Evolutionary conservation across 2,329 filamentous ascomycete genomes (phyloP).

Genomic region (Ceratocystis cacaofunesta): DNA sequence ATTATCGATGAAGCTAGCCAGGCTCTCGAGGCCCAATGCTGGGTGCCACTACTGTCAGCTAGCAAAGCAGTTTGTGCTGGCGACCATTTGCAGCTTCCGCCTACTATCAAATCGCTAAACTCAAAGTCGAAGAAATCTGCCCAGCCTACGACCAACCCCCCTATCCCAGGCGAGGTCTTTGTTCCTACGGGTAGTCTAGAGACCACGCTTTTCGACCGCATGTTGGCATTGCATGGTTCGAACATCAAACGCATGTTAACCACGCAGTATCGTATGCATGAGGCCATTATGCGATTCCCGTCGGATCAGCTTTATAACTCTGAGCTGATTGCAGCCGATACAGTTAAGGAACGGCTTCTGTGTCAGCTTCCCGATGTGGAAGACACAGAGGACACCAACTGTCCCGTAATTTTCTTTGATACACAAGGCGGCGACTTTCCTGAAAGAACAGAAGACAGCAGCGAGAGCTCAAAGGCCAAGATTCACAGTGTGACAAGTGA

Average conservation of each 20-base stretch:
- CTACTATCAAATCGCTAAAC: constrained; percentile 75
- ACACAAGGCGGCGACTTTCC: constrained; percentile 89
- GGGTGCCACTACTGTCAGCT: constrained; percentile 73
- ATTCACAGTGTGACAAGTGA: constrained; percentile 32
- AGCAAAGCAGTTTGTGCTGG: constrained; percentile 81
- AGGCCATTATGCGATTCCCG: constrained; percentile 87
- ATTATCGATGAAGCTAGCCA: constrained; percentile 95
- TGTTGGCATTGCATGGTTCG: constrained; percentile 66
- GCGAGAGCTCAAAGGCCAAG: constrained; percentile 34
- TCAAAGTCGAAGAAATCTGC: constrained; percentile 25
- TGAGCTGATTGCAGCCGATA: constrained; percentile 64
- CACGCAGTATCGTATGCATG: constrained; percentile 96
- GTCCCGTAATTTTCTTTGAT: constrained; percentile 86
- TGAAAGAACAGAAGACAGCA: constrained; percentile 65
- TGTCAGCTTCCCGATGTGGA: constrained; percentile 45
- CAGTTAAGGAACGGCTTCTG: constrained; percentile 60
- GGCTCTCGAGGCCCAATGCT: constrained; percentile 90
- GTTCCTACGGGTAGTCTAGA: constrained; percentile 41
- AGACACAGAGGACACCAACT: constrained; percentile 70
- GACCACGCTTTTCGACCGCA: constrained; percentile 81
- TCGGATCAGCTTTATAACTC: constrained; percentile 77
- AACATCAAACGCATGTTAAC: constrained; percentile 88
- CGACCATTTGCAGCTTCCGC: constrained; percentile 85
- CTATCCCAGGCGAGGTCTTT: constrained; percentile 7
- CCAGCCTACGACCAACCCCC: constrained; percentile 22